Evolutionary conservation across 1,284 basidiomycete species (phyloP).

Genomic region (Pseudomicrostroma phylloplanum): DNA sequence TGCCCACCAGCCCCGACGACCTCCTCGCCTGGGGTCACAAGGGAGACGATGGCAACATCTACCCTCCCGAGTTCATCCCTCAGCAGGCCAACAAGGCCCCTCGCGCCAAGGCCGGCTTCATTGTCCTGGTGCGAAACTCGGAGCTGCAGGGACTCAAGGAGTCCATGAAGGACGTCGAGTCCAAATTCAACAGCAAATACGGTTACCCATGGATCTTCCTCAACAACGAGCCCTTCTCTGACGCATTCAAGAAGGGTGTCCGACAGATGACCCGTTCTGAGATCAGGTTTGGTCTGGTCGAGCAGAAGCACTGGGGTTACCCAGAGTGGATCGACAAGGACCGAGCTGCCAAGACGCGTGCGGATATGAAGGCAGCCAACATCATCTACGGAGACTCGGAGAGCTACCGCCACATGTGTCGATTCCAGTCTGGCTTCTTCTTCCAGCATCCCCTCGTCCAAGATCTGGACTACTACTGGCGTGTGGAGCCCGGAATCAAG

Average conservation of each 20-base stretch:
- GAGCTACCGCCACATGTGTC: constrained; percentile 61
- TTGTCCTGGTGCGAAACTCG: constrained; percentile 47
- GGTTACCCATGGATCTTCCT: constrained; percentile 53
- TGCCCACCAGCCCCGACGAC: constrained; percentile 34
- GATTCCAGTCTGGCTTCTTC: constrained; percentile 83
- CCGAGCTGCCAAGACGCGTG: constrained; percentile 61
- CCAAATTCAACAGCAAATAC: constrained; percentile 47
- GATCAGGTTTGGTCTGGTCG: constrained; percentile 68
- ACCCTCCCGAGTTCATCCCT: constrained; percentile 42
- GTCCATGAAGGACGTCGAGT: constrained; percentile 33
- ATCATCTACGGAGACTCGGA: constrained; percentile 79
- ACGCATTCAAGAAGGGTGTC: constrained; percentile 50
- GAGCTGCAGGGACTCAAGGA: constrained; percentile 43
- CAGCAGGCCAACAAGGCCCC: constrained; percentile 24
- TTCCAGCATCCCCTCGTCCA: constrained; percentile 54
- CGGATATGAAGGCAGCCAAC: constrained; percentile 62
- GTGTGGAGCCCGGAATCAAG: constrained; percentile 68
- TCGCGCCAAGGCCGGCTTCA: constrained; percentile 49
- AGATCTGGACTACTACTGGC: constrained; percentile 88
- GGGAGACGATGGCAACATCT: constrained; percentile 44
- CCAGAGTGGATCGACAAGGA: constrained; percentile 63
- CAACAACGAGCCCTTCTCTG: constrained; percentile 51
- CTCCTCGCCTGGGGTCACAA: constrained; percentile 33
- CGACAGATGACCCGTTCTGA: constrained; percentile 40
- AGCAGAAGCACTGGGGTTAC: constrained; percentile 73